Conservation (phyloP, 2,329 filamentous ascomycete genomes). For the Neopestalotiopsis clavispora region DNA sequence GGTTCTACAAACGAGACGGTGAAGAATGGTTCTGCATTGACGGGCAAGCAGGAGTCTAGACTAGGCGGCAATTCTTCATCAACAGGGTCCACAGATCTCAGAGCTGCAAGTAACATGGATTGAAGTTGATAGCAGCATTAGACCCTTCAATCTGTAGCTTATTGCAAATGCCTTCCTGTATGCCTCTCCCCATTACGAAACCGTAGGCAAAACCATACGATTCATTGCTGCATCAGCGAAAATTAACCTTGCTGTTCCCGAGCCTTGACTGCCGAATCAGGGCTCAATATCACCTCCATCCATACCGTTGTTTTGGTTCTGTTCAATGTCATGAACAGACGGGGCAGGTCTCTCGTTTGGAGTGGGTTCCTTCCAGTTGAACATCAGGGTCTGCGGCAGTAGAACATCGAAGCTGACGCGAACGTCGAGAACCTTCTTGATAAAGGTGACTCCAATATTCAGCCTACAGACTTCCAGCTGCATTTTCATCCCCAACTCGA, state of each 20-base stretch:
- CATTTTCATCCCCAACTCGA: conserved; percentile 70
- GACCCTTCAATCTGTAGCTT: no score
- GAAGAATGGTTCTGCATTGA: not conserved
- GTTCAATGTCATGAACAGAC: conserved; percentile 37
- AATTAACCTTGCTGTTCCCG: no score
- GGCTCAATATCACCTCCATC: not conserved
- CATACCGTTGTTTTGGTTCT: not conserved
- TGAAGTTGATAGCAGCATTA: no score
- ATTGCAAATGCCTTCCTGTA: no score
- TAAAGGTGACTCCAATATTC: conserved; percentile 65
- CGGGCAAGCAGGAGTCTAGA: no score
- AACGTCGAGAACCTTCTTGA: conserved; percentile 61
- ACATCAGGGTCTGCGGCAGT: conserved; percentile 73
- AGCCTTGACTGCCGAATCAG: no score
- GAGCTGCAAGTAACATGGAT: no score
- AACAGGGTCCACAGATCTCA: no score
- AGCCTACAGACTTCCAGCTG: conserved; percentile 60
- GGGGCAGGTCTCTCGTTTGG: conserved; percentile 49
- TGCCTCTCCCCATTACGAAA: no score
- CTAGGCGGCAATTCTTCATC: no score
- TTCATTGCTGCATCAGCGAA: no score
- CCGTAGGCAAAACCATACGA: no score
- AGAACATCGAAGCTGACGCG: conserved; percentile 68
- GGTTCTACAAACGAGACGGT: not conserved
- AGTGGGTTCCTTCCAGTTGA: conserved; percentile 64